These are phyloP conservation scores for Chenopodium album DNA, from an alignment of 148 eudicot genomes.

Conservation along the genomic window DNA sequence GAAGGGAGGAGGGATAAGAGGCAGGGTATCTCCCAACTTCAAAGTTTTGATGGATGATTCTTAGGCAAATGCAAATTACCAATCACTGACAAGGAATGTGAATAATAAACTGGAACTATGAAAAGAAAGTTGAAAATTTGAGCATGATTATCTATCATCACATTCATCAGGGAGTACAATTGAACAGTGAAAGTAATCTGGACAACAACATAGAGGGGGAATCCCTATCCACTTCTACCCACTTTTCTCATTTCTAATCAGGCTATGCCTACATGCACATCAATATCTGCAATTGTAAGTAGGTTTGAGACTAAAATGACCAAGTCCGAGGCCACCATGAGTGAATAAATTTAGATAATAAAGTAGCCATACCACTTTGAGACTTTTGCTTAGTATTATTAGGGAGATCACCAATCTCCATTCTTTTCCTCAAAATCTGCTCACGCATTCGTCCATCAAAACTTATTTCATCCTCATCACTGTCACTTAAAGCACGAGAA, in stretches of 20 bases:
- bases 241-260: not conserved
- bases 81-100: not conserved
- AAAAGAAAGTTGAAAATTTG: not conserved
- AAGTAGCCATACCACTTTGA: slow-evolving; percentile 41
- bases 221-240: slow-evolving; percentile 3
- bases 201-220: not conserved
- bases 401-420: slow-evolving; percentile 68
- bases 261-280: slow-evolving; percentile 1
- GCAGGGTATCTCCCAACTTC: not conserved
- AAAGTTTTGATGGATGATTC: not conserved
- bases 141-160: not conserved
- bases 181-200: not conserved
- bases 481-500: slow-evolving; percentile 47
- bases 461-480: slow-evolving; percentile 57
- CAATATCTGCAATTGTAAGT: not conserved
- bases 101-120: not conserved
- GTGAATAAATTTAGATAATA: not conserved
- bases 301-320: slow-evolving; percentile 4
- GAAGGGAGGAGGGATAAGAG: not conserved
- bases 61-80: not conserved
- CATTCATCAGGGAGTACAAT: not conserved
- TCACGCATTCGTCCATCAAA: slow-evolving; percentile 92
- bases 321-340: not conserved
- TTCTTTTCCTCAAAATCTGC: slow-evolving; percentile 67
- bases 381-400: slow-evolving; percentile 50